Evolutionary conservation across 1,139 yeast species (phyloP).

Genomic region (Pichia sp.): DNA sequence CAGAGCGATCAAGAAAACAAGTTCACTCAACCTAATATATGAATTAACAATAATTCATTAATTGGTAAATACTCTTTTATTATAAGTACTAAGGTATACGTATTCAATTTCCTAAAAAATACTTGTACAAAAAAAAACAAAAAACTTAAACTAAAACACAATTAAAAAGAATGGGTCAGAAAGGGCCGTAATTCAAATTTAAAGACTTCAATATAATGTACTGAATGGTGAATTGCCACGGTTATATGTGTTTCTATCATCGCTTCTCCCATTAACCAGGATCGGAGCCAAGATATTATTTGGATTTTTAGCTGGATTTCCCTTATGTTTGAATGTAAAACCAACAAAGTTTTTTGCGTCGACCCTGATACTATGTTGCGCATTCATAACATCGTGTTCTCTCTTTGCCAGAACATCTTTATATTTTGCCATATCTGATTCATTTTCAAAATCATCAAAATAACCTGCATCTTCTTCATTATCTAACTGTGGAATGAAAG

Average conservation of each 20-base stretch:
- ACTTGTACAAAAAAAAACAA: not conserved
- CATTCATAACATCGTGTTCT: slow-evolving; percentile 57
- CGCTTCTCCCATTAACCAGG: slow-evolving; percentile 17
- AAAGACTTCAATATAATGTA: slow-evolving; percentile 25
- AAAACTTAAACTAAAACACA: not conserved
- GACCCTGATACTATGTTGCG: slow-evolving; percentile 50
- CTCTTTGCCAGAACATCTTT: slow-evolving; percentile 61
- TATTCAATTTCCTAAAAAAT: not conserved
- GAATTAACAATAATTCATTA: too few species aligned
- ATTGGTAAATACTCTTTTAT: too few species aligned
- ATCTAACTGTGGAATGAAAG: slow-evolving; percentile 94
- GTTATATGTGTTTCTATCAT: slow-evolving; percentile 17
- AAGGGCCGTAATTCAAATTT: not conserved
- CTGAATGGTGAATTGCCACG: slow-evolving; percentile 30
- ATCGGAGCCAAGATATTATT: slow-evolving; percentile 29
- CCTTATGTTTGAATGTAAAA: slow-evolving; percentile 88
- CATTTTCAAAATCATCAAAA: slow-evolving; percentile 95
- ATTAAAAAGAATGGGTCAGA: not conserved
- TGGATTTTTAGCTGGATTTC: slow-evolving; percentile 50
- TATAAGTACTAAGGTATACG: not conserved
- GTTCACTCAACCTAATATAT: too few species aligned
- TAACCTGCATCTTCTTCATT: slow-evolving; percentile 98
- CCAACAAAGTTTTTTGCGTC: slow-evolving; percentile 79
- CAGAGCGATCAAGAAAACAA: not conserved
- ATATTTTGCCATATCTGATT: slow-evolving; percentile 94